A percentile compares a stretch with the other conserved stretches of the same genome.
Evolutionary conservation across 106 monocot species (phyloP).

Genomic region (Dendrobium catenatum): DNA sequence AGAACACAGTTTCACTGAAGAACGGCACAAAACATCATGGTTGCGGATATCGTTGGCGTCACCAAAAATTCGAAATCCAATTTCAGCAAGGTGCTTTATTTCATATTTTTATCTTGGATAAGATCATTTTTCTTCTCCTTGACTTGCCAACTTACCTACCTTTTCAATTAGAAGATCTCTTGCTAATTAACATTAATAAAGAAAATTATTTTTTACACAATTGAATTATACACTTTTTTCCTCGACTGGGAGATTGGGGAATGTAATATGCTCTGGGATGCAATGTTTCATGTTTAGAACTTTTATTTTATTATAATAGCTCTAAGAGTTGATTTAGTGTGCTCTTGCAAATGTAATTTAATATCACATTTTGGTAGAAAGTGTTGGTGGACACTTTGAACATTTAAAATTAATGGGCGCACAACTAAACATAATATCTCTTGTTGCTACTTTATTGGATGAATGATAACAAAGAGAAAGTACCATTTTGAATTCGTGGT

Average conservation of each 20-base stretch:
- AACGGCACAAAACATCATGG: slow-evolving; percentile 53
- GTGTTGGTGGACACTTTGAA: neutral
- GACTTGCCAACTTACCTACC: no score
- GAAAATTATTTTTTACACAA: neutral
- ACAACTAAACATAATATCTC: neutral
- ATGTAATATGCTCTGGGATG: no score
- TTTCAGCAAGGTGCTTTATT: slow-evolving; percentile 12
- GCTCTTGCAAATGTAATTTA: neutral
- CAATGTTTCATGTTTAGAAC: neutral
- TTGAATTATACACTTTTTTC: neutral
- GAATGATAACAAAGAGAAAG: neutral
- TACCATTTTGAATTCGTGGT: neutral
- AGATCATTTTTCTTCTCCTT: neutral
- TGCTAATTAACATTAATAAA: no score
- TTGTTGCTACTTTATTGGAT: neutral
- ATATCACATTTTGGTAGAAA: neutral
- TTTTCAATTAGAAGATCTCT: no score
- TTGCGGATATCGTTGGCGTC: slow-evolving; percentile 73
- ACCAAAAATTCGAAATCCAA: slow-evolving; percentile 47
- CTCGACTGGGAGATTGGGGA: neutral
- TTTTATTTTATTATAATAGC: neutral
- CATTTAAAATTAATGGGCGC: neutral
- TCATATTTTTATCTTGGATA: neutral
- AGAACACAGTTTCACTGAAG: slow-evolving; percentile 26
- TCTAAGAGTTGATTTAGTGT: neutral